Conservation (phyloP, 139 green algal species). For the Chlorella sp. region DNA sequence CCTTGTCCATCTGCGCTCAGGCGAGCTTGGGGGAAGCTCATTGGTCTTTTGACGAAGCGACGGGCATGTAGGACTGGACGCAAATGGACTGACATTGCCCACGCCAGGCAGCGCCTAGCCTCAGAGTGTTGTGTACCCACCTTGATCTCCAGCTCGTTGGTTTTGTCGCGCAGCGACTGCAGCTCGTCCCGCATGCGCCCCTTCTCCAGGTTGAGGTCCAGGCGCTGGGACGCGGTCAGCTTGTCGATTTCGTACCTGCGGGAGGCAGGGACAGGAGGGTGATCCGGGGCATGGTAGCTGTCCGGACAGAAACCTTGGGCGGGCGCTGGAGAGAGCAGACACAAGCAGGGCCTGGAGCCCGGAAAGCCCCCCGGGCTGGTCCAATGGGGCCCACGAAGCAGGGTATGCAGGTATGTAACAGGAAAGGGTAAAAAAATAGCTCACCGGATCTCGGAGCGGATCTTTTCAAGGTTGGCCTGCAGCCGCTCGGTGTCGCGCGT, state of each 20-base stretch:
- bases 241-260: constrained; percentile 95
- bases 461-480: constrained; percentile 87
- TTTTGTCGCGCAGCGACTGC: constrained; percentile 80
- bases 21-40: background rate
- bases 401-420: background rate
- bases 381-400: background rate
- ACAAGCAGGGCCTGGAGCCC: too few species aligned
- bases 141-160: constrained; percentile 87
- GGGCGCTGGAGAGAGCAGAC: background rate
- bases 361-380: too few species aligned
- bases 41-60: too few species aligned
- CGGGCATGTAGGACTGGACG: too few species aligned
- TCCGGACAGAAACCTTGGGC: background rate
- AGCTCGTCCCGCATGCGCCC: constrained; percentile 93
- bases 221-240: constrained; percentile 86
- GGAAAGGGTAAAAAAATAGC: background rate
- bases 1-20: constrained; percentile 64
- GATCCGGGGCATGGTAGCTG: background rate
- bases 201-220: constrained; percentile 97
- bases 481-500: constrained; percentile 86
- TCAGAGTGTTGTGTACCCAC: constrained; percentile 35
- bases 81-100: too few species aligned
- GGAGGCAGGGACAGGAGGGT: background rate
- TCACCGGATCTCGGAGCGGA: constrained; percentile 84
- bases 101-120: too few species aligned